phyloP scores from a whole-genome alignment of 1,139 yeast species.

The Zygoascus sp. region DNA sequence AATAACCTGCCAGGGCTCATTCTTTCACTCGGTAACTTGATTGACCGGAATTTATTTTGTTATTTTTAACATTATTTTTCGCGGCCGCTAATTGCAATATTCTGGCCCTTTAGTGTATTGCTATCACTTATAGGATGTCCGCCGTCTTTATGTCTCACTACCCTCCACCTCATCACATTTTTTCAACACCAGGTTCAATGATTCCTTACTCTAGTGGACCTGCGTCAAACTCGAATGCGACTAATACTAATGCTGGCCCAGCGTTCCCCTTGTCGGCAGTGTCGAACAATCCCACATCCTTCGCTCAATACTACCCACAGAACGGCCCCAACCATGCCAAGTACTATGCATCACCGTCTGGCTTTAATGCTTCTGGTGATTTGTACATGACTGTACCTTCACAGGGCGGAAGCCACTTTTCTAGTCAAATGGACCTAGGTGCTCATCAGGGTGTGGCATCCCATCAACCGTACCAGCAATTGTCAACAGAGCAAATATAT shows the following conservation, averaged over 20 bases:
- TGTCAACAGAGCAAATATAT: slow-evolving; percentile 3
- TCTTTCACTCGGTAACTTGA: too few relatives aligned
- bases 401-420: too few relatives aligned
- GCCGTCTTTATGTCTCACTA: slow-evolving; percentile 3
- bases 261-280: not conserved
- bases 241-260: not conserved
- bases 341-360: not conserved
- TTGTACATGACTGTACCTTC: too few relatives aligned
- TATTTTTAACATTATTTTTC: not conserved
- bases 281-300: not conserved
- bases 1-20: not conserved
- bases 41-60: not conserved
- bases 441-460: not conserved
- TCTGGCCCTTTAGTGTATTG: not conserved
- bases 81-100: not conserved
- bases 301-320: not conserved
- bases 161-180: not conserved
- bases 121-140: not conserved
- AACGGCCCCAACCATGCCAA: not conserved
- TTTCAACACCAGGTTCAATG: not conserved
- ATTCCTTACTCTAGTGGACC: slow-evolving; percentile 1
- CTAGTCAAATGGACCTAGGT: not conserved
- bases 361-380: too few relatives aligned
- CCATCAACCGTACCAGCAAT: not conserved
- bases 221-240: not conserved